Evolutionary conservation across 805 yeast species (phyloP).

Genomic region (Danielia oregonensis): DNA sequence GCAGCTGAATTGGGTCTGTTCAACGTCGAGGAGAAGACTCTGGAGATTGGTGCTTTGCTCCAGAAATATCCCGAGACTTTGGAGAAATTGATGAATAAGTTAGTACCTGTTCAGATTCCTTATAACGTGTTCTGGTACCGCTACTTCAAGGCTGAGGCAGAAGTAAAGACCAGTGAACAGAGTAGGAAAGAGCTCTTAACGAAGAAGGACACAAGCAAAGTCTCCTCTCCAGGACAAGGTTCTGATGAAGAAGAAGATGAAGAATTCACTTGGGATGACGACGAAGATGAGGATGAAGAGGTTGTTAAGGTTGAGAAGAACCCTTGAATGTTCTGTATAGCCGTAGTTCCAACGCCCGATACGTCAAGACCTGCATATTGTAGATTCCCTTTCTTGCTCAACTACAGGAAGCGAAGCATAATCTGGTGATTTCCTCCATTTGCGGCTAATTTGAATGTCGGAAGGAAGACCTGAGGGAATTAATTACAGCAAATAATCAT

Average conservation of each 20-base stretch:
- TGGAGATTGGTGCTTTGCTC: conserved; percentile 47
- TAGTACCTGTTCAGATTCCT: conserved; percentile 63
- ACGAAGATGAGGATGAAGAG: conserved; percentile 36
- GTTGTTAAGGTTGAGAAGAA: conserved; percentile 6
- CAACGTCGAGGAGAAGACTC: conserved; percentile 45
- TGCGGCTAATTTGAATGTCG: too few species aligned
- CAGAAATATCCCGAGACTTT: conserved; percentile 47
- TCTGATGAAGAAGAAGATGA: conserved; percentile 47
- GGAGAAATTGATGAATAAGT: conserved; percentile 48
- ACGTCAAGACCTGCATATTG: too few species aligned
- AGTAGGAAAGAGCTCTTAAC: conserved; percentile 61
- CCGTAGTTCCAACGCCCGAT: too few species aligned
- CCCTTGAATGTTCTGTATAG: too few species aligned
- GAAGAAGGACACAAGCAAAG: conserved; percentile 13
- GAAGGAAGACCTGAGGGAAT: neutral
- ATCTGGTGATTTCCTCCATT: too few species aligned
- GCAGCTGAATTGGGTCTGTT: conserved; percentile 24
- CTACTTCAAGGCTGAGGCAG: conserved; percentile 53
- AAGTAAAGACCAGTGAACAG: conserved; percentile 58
- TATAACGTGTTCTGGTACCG: conserved; percentile 72
- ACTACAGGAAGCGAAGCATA: too few species aligned
- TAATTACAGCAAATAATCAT: neutral
- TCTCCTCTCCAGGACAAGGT: conserved; percentile 22
- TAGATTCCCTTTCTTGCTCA: too few species aligned
- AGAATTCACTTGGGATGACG: conserved; percentile 50